A percentile compares a stretch with the other conserved stretches of the same genome.
Evolutionary conservation across 2,329 filamentous ascomycete species (phyloP).

Genomic region (Pseudogymnoascus sp.): DNA sequence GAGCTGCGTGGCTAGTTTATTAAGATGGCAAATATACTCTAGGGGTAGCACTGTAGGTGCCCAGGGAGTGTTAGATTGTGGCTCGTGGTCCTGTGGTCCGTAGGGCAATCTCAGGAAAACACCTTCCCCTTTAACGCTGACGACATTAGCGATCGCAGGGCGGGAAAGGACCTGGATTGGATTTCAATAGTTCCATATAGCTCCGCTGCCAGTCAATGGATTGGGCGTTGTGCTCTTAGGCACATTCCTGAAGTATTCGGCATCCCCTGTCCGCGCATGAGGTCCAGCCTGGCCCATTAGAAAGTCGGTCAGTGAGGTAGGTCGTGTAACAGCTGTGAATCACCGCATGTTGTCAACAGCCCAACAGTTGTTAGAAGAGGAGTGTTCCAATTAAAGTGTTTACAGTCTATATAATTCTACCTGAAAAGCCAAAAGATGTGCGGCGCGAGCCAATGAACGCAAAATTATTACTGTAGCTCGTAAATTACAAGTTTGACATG

Average conservation of each 20-base stretch:
- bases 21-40: conserved; percentile 7
- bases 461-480: conserved; percentile 7
- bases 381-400: conserved; percentile 11
- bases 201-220: neutral
- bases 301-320: conserved; percentile 5
- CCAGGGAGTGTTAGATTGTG: conserved; percentile 3
- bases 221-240: neutral
- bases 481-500: conserved; percentile 11
- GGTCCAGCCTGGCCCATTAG: conserved; percentile 6
- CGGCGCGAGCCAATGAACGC: neutral
- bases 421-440: neutral
- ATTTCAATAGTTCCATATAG: conserved; percentile 3
- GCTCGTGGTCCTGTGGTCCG: neutral
- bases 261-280: conserved; percentile 1
- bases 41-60: neutral
- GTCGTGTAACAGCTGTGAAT: conserved; percentile 1
- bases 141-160: neutral
- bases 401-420: conserved; percentile 9
- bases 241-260: neutral
- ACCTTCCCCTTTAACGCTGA: neutral
- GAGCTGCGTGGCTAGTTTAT: conserved; percentile 1
- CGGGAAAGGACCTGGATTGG: neutral
- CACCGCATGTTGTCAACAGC: neutral
- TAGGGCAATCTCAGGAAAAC: neutral
- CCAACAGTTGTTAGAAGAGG: conserved; percentile 5